Base-by-base conservation (phyloP, 257 asterid genomes). In the Anisodus tanguticus region DNA sequence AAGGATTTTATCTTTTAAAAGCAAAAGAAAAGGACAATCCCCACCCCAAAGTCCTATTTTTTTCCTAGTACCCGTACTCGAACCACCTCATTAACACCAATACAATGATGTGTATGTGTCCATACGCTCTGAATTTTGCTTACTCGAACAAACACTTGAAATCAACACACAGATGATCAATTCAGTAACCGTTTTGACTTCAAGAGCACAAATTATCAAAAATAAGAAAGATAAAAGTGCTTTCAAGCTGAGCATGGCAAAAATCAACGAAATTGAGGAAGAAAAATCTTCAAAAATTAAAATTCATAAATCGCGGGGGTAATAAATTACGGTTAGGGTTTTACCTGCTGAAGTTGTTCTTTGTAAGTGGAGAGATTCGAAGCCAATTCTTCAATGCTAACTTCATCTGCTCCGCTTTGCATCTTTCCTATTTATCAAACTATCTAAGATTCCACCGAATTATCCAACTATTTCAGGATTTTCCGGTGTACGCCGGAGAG, bases 301-400 rank as follows among this genome's bases (percentile, higher is more conserved):
- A 80, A 80, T 12, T 35, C 17, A 0, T 31, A 31, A 31, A 31
- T 31, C 35, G 35, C 35, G 60, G 47, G 31, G 19, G 8, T 3
- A 19, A 60, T 10, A 11, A 85, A 39, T 55, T 45, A 31, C 2
- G 35, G 35, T 31, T 31, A 51, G 31, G 62, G 57, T 35, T 31
- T 9, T 80, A 95, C 99, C 98, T 97, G 97, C 51, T 86, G 93
- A 88, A 97, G 98, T 93, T 97, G 99, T 31, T 93, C 93, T 89
- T 88, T 91, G 89, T 97, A 95, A 49, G 97, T 95, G 49, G 98
- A 90, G 64, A 97, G 96, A 89, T 92, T 97, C 45, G 95, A 91
- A 49, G 93, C 95, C 89, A 97, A 92, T 87, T 97, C 98, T 85
- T 92, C 92, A 82, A 93, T 91, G 90, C 88, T 97, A 82, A 95